Evolutionary conservation across 2,329 filamentous ascomycete genomes (phyloP).

Genomic region (Aspergillus tubingensis): DNA sequence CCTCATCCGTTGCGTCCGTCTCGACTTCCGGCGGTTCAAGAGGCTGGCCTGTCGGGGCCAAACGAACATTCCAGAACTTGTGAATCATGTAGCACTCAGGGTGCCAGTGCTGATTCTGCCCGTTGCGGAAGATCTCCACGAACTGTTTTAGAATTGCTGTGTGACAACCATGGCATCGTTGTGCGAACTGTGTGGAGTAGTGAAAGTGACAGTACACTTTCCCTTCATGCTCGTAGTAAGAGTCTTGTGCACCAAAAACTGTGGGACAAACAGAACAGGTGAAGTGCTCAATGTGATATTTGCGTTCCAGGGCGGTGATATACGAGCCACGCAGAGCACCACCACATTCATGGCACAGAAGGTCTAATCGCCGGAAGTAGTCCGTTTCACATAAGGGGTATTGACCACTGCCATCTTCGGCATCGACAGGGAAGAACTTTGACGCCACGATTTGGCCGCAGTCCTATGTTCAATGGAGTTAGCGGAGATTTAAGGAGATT

Average conservation of each 20-base stretch:
- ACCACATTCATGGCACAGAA: constrained; percentile 89
- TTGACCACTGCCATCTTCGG: constrained; percentile 77
- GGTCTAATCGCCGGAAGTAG: constrained; percentile 88
- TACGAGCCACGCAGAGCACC: constrained; percentile 93
- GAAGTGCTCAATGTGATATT: constrained; percentile 99
- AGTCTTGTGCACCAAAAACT: constrained; percentile 97
- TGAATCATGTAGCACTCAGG: constrained; percentile 99
- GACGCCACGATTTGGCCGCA: constrained; percentile 96
- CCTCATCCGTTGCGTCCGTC: constrained; percentile 63
- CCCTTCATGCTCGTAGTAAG: constrained; percentile 97
- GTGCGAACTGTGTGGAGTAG: constrained; percentile 96
- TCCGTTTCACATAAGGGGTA: constrained; percentile 97
- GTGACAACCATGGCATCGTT: constrained; percentile 93
- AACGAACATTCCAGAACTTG: constrained; percentile 98
- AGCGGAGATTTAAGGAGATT: constrained; percentile 17
- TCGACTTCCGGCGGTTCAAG: constrained; percentile 49
- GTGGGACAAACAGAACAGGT: constrained; percentile 96
- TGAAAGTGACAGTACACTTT: constrained; percentile 98
- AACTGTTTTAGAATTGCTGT: constrained; percentile 98
- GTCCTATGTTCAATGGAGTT: constrained; percentile 61
- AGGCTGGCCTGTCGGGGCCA: constrained; percentile 64
- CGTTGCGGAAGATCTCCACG: constrained; percentile 97
- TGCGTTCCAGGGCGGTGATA: constrained; percentile 94
- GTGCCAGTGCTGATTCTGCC: constrained; percentile 98
- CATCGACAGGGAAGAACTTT: constrained; percentile 97